Conservation (phyloP, 139 green algal genomes). For the Haematococcus lacustris region DNA sequence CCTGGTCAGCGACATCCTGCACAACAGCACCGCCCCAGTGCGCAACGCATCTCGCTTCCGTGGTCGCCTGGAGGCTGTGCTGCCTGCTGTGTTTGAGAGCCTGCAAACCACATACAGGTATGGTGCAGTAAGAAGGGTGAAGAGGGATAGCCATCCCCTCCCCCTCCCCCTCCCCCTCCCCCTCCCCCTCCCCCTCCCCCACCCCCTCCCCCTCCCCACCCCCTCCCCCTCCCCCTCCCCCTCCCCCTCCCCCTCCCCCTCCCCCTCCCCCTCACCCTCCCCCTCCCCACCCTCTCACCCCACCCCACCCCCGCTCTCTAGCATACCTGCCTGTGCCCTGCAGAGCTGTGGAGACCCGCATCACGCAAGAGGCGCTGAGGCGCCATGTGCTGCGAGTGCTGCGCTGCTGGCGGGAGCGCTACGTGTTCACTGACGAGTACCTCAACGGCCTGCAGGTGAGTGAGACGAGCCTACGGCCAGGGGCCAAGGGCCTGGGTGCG, state of each 20-base stretch:
- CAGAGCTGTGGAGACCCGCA: conserved; percentile 21
- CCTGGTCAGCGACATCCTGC: conserved; percentile 88
- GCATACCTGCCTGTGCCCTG: too few species aligned
- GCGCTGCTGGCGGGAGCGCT: conserved; percentile 76
- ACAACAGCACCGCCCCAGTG: conserved; percentile 75
- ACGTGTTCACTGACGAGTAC: conserved; percentile 83
- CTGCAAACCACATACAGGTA: conserved; percentile 47
- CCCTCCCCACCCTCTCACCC: too few species aligned
- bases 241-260: too few species aligned
- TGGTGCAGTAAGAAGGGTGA: too few species aligned
- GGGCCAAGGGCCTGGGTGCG: background rate
- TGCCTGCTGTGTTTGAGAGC: conserved; percentile 81
- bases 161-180: too few species aligned
- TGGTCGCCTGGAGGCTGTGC: conserved; percentile 57
- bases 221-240: too few species aligned
- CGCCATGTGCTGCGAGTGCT: conserved; percentile 74
- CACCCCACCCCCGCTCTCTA: too few species aligned
- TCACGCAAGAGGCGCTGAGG: conserved; percentile 56
- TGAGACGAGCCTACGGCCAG: too few species aligned
- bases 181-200: too few species aligned
- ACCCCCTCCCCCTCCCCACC: too few species aligned
- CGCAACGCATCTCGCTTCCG: conserved; percentile 83
- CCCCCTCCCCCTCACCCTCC: too few species aligned
- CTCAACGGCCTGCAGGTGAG: conserved; percentile 76
- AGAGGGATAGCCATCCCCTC: too few species aligned